Evolutionary conservation across 2,329 filamentous ascomycete species (phyloP).

Genomic region (Xylaria sp.): DNA sequence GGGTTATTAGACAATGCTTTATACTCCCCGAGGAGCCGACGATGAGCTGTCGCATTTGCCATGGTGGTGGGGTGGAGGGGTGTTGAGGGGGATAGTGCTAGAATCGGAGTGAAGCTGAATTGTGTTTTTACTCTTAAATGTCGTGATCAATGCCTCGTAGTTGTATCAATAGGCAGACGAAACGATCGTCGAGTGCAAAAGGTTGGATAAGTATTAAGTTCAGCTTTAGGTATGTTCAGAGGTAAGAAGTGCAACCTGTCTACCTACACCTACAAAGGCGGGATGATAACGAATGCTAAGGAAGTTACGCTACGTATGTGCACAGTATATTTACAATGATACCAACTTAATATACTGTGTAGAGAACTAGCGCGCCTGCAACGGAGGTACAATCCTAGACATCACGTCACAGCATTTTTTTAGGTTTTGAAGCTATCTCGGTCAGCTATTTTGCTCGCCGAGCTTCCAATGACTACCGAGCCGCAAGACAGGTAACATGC

Average conservation of each 20-base stretch:
- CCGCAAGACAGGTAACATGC: conserved; percentile 34
- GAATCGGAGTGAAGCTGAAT: background rate
- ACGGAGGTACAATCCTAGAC: background rate
- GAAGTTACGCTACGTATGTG: no score
- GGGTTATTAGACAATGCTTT: conserved; percentile 92
- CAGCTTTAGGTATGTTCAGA: no score
- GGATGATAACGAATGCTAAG: no score
- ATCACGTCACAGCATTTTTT: conserved; percentile 30
- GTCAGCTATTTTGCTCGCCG: conserved; percentile 6
- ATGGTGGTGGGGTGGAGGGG: conserved; percentile 50
- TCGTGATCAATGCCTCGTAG: background rate
- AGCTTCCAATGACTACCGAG: conserved; percentile 19
- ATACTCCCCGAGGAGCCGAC: conserved; percentile 96
- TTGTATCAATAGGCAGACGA: background rate
- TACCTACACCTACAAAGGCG: no score
- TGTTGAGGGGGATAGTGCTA: background rate
- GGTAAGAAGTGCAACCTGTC: no score
- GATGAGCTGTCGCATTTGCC: conserved; percentile 72
- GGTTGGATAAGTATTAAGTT: background rate
- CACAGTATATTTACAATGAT: background rate
- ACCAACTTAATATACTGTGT: background rate
- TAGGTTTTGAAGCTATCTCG: conserved; percentile 18
- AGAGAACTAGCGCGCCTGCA: no score
- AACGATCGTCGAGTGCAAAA: background rate
- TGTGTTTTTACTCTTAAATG: no score